Conservation (phyloP, 805 yeast species). For the Spathaspora sp. region DNA sequence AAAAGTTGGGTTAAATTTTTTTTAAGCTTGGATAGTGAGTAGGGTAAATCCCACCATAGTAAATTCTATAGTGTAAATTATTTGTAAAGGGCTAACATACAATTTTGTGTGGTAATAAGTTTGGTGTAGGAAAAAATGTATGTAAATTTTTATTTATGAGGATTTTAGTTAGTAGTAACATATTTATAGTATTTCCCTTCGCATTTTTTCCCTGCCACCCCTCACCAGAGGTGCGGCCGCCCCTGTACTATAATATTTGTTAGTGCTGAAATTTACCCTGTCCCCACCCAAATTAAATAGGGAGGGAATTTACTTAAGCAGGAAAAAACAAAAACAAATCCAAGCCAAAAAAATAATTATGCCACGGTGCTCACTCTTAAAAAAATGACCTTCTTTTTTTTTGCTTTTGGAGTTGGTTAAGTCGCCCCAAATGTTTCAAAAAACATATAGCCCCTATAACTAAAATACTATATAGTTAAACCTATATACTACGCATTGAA, state of each 20-base stretch:
- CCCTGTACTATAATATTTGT: conserved; percentile 1
- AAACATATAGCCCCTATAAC: not conserved
- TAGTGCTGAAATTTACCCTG: conserved; percentile 11
- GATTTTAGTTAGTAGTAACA: conserved; percentile 2
- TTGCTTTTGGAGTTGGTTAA: too few relatives aligned
- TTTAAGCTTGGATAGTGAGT: not conserved
- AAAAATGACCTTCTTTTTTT: not conserved
- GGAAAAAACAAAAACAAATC: not conserved
- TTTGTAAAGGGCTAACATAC: not conserved
- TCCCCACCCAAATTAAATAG: not conserved
- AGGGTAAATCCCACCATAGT: not conserved
- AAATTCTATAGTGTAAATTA: not conserved
- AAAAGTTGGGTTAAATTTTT: not conserved
- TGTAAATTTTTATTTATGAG: not conserved
- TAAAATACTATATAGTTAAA: not conserved
- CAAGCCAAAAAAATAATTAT: not conserved
- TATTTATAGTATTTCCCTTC: not conserved
- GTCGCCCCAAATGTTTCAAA: too few relatives aligned
- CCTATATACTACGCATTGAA: too few relatives aligned
- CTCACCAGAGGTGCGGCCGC: not conserved
- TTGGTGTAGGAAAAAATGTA: conserved; percentile 1
- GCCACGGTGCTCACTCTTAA: not conserved
- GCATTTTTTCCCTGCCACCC: not conserved
- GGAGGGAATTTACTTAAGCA: conserved; percentile 2
- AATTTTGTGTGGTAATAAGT: conserved; percentile 1